Base-by-base conservation (phyloP, 2,329 filamentous ascomycete genomes). In the Cyphellophora europaea region DNA sequence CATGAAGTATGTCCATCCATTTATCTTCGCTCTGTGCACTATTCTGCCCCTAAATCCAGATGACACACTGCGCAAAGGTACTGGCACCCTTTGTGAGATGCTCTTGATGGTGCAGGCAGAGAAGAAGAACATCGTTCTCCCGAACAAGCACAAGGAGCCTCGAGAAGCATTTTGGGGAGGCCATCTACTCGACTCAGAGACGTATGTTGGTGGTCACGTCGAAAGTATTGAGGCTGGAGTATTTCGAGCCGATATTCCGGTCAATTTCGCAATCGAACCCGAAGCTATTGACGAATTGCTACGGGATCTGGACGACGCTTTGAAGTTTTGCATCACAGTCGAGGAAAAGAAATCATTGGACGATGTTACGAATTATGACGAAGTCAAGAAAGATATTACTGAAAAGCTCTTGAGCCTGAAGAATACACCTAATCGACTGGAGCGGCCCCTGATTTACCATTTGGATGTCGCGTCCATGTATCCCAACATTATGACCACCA, bases 1-100 rank as follows among this genome's bases (percentile, higher is more conserved):
- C 71, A 98, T 98, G 93, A 98, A 98, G 79, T 98, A 98, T 58
- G 85, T 98, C n/a, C 91, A 98, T 57, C 91, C 91, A 3, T 98
- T 98, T 66, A 91, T 98, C 57, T 98, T 98, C 70, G 96, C 93
- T 1, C 68, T 98, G 1, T 98, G 91, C 62, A 98, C 88, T 1
- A 95, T 98, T 63, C 70, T 98, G 56, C 91, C 91, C 0, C 71
- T 98, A 1, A 86, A 85, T 29, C 86, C 88, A 19, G 89, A 98
- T 52, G 91, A 96, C 54, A 85, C 88, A 2, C 60, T 96, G 50
- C 77, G 91, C 48, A 98, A 98, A 59, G 91, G 91, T 55, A 98
- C 91, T 0, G 91, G 91, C 58, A 98, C 91, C 1, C 73, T 98
- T n/a, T 98, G 91, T 58, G 91, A 98, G 63, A 98, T 98, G 91